Base-by-base conservation (phyloP, 495 filamentous ascomycete genomes). In the Haplographium delicatum region DNA sequence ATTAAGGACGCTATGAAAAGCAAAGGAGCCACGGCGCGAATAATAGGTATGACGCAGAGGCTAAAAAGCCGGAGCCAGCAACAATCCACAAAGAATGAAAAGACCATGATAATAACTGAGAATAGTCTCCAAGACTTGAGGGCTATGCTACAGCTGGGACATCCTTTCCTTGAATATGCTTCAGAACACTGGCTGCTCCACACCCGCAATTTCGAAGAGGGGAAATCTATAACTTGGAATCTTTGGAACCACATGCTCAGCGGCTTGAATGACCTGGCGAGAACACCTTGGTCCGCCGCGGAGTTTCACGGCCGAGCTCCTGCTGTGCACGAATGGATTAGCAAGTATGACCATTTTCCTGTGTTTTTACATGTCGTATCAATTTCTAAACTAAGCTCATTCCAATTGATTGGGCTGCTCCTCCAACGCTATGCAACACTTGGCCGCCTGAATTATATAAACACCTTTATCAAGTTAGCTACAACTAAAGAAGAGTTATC, bases 151-250 rank as follows among this genome's bases (percentile, higher is more conserved):
- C 28, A 47, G 25, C 30, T 27, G 26, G 50, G 42, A 28, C 46
- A 55, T 24, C 45, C 46, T 26, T 50, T 50, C 25, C 52, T 50
- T 10, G 37, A 43, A 9, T 55, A 55, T 22, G 52, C 46, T 37
- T 37, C 5, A 31, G 35, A 37, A 6, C 25, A 37, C 28, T 55
- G 52, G 45, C 25, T 51, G 15, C 39, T 30, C 35, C 46, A 50
- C 40, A 49, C 46, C 8, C 4, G 30, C 15, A 25, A 31, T 24
- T 44, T 51, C 38, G 30, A 34, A 9, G 52, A 55, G 27, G 44
- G 38, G 4, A 47, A 53, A 49, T 49, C 46, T 44, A 35, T 3
- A 43, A 23, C 16, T 44, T 50, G 52, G 47, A 38, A 44, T 27
- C 18, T 51, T 11, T 50, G 52, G 47, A 50, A 37, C 16, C 31